Conservation (phyloP, 2,329 filamentous ascomycete species). For the Raffaelea albimanens region DNA sequence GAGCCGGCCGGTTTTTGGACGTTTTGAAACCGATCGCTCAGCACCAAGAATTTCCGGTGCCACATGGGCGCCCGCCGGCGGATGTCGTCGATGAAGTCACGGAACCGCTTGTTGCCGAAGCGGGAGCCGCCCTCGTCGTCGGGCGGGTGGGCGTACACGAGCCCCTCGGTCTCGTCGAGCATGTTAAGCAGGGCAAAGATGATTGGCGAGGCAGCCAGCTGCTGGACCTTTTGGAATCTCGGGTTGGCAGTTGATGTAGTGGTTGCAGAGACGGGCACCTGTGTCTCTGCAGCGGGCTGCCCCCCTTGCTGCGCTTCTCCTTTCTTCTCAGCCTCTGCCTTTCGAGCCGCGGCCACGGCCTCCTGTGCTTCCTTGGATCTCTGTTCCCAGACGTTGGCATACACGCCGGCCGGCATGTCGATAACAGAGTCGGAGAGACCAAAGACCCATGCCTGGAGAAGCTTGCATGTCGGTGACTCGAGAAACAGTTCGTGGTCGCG, state of each 20-base stretch:
- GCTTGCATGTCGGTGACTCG: conserved; percentile 61
- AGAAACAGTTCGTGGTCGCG: conserved; percentile 77
- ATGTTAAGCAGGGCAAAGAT: conserved; percentile 59
- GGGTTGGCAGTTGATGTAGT: background rate
- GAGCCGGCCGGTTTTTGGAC: too few relatives aligned
- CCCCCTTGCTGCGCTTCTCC: background rate
- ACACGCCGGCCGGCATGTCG: conserved; percentile 36
- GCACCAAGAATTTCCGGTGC: conserved; percentile 53
- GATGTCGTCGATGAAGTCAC: conserved; percentile 65
- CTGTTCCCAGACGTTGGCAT: conserved; percentile 19
- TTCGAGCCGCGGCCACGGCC: background rate
- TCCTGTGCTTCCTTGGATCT: background rate
- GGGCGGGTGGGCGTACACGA: conserved; percentile 64
- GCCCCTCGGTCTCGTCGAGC: conserved; percentile 57
- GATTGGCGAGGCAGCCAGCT: conserved; percentile 47
- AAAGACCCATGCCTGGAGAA: conserved; percentile 81
- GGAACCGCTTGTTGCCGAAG: conserved; percentile 91
- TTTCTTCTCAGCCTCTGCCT: background rate
- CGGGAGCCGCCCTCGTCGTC: conserved; percentile 80
- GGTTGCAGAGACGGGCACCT: too few relatives aligned
- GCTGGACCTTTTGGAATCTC: conserved; percentile 8
- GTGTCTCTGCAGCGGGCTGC: too few relatives aligned
- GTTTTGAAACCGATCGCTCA: too few relatives aligned
- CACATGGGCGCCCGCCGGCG: conserved; percentile 46
- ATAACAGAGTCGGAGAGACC: conserved; percentile 72